These are phyloP conservation scores for Hypoxylon sp. DNA, from an alignment of 2,329 filamentous ascomycete genomes.

Conservation along the genomic window DNA sequence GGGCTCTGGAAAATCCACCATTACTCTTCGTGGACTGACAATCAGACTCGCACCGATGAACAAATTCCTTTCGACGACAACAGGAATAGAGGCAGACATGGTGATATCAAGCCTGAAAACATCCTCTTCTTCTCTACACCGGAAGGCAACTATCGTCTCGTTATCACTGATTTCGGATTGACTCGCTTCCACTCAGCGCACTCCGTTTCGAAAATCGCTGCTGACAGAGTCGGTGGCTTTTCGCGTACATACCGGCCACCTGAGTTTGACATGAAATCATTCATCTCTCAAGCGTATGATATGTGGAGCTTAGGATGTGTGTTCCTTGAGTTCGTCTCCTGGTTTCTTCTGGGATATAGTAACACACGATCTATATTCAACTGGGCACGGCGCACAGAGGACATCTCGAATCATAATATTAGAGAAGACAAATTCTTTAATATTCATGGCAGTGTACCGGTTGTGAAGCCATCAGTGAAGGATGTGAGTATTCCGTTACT, in stretches of 20 bases:
- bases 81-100: slow-evolving; percentile 32
- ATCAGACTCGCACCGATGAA: neutral
- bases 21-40: slow-evolving; percentile 7
- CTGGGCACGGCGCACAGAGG: slow-evolving; percentile 2
- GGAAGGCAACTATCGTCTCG: slow-evolving; percentile 12
- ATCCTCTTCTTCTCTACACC: slow-evolving; percentile 28
- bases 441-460: slow-evolving; percentile 1
- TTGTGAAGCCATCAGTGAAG: slow-evolving; percentile 21
- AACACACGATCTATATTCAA: slow-evolving; percentile 11
- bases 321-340: slow-evolving; percentile 37
- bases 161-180: slow-evolving; percentile 38
- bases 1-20: slow-evolving; percentile 38
- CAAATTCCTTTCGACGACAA: neutral
- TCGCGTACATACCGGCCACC: slow-evolving; percentile 33
- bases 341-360: slow-evolving; percentile 27
- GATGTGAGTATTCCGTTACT: slow-evolving; percentile 15
- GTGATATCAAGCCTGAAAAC: slow-evolving; percentile 32
- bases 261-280: slow-evolving; percentile 21
- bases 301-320: slow-evolving; percentile 40
- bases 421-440: slow-evolving; percentile 42
- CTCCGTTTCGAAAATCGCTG: slow-evolving; percentile 24
- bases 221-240: slow-evolving; percentile 10
- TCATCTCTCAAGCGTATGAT: slow-evolving; percentile 32
- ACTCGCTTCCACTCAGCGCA: slow-evolving; percentile 30
- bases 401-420: neutral